These are phyloP conservation scores for Bolboschoenus planiculmis DNA, from an alignment of 176 grass and related monocot genomes.

Conservation along the genomic window DNA sequence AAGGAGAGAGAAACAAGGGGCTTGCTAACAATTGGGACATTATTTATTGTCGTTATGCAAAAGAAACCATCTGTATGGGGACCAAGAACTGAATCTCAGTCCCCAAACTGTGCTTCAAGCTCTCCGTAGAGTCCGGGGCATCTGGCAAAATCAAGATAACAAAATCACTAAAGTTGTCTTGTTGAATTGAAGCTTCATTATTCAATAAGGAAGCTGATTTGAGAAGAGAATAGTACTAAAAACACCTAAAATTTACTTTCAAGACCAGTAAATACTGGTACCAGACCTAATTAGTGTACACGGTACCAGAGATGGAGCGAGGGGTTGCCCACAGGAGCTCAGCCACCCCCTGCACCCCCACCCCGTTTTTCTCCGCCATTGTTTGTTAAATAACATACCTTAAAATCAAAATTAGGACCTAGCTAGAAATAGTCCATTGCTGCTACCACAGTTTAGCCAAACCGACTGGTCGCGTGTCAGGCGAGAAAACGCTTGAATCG, in stretches of 20 bases:
- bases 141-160: conserved; percentile 22
- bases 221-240: not conserved
- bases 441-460: not conserved
- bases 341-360: too few species aligned
- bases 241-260: not conserved
- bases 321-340: too few species aligned
- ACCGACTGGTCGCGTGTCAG: not conserved
- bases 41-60: conserved; percentile 10
- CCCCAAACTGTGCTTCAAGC: conserved; percentile 28
- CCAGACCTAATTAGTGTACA: not conserved
- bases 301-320: not conserved
- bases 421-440: not conserved
- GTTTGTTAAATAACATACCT: not conserved
- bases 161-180: not conserved
- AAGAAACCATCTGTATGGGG: conserved; percentile 30
- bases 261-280: not conserved
- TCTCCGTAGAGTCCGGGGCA: not conserved
- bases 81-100: conserved; percentile 55
- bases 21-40: conserved; percentile 46
- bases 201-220: not conserved
- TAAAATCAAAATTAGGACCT: not conserved
- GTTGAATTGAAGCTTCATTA: not conserved
- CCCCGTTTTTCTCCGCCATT: too few species aligned
- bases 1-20: conserved; percentile 43
- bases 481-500: not conserved